These are phyloP conservation scores for Sclerotinia subarctica DNA, from an alignment of 2,329 filamentous ascomycete species.

Conservation along the genomic window DNA sequence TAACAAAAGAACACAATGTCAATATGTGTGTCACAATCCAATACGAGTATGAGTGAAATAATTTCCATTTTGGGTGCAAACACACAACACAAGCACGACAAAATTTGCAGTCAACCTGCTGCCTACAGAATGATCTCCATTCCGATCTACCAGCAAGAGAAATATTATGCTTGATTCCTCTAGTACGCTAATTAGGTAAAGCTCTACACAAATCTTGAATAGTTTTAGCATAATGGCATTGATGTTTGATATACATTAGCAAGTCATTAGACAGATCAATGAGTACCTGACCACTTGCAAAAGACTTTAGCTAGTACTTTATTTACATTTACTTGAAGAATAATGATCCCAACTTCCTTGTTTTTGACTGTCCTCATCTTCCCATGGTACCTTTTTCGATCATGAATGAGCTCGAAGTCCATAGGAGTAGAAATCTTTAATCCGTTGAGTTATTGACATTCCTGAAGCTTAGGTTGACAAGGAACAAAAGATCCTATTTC, in stretches of 20 bases:
- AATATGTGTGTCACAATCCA: background rate
- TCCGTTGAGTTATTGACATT: background rate
- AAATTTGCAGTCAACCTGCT: background rate
- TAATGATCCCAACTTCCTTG: background rate
- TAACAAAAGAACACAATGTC: background rate
- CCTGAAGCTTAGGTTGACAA: background rate
- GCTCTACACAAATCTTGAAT: background rate
- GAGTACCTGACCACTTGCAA: background rate
- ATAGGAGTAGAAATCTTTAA: background rate
- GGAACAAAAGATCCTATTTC: background rate
- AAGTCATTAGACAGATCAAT: background rate
- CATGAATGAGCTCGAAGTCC: background rate
- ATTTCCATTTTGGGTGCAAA: background rate
- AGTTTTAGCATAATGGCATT: background rate
- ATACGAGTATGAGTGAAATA: background rate
- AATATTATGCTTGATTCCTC: background rate
- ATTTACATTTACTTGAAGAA: background rate
- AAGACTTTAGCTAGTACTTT: background rate
- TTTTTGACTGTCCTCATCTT: background rate
- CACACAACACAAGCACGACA: background rate
- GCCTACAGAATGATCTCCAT: background rate
- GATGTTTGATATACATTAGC: background rate
- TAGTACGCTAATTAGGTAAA: background rate
- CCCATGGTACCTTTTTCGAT: background rate
- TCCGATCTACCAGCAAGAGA: background rate